A percentile compares a stretch with the other conserved stretches of the same genome.
These are phyloP conservation scores for Penicillium crystallinum DNA, from an alignment of 495 filamentous ascomycete species.

Conservation along the genomic window DNA sequence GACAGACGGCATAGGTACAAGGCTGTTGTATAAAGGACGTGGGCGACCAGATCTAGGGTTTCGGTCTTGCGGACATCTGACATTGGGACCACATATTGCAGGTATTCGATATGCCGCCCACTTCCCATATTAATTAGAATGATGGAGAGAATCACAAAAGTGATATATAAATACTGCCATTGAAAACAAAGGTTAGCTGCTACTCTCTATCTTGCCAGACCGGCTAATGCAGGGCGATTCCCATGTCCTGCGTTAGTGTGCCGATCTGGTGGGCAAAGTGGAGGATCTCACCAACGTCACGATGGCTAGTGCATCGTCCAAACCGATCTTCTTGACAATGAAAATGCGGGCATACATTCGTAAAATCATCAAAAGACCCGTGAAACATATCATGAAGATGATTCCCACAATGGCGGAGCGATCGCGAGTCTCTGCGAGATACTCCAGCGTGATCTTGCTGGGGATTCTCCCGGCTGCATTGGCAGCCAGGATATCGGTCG, in stretches of 20 bases:
- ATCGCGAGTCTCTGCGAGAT: slow-evolving; percentile 38
- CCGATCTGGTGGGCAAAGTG: slow-evolving; percentile 4
- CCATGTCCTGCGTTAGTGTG: neutral
- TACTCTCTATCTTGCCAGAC: too few relatives aligned
- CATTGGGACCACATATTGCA: slow-evolving; percentile 38
- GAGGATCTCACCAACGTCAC: slow-evolving; percentile 30
- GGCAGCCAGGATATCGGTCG: slow-evolving; percentile 27
- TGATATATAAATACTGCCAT: slow-evolving; percentile 34
- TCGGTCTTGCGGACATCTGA: slow-evolving; percentile 33
- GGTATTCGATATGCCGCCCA: slow-evolving; percentile 44
- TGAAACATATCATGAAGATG: slow-evolving; percentile 33
- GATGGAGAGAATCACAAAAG: slow-evolving; percentile 35
- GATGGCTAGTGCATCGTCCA: slow-evolving; percentile 35
- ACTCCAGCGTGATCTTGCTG: slow-evolving; percentile 26
- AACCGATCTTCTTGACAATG: slow-evolving; percentile 28
- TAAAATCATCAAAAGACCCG: slow-evolving; percentile 23
- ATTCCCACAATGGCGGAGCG: slow-evolving; percentile 34
- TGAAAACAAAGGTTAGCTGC: too few relatives aligned
- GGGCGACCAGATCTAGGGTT: slow-evolving; percentile 41
- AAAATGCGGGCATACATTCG: slow-evolving; percentile 33
- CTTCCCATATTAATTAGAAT: slow-evolving; percentile 41
- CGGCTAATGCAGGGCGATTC: neutral
- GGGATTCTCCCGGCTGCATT: slow-evolving; percentile 30
- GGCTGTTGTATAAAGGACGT: slow-evolving; percentile 44
- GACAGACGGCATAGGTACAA: slow-evolving; percentile 43